Conservation (phyloP, 345 rosid species). For the Clausena lansium region DNA sequence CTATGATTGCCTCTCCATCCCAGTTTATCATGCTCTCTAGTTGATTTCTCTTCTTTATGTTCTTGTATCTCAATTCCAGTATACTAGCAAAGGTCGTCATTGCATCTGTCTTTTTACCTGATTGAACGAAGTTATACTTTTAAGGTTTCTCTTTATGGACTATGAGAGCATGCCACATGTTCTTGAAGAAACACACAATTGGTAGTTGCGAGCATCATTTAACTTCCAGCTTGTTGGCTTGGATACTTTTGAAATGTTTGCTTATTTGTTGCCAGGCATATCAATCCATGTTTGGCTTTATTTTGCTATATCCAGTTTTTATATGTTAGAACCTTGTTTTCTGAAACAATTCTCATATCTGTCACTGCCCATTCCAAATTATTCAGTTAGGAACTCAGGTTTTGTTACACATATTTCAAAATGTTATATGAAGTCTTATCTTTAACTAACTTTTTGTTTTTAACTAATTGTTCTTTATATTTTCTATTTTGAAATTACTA, state of each 20-base stretch:
- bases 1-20: neutral
- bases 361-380: neutral
- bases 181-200: neutral
- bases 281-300: neutral
- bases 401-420: neutral
- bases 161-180: neutral
- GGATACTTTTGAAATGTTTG: neutral
- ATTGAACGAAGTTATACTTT: neutral
- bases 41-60: neutral
- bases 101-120: neutral
- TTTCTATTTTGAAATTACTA: constrained; percentile 37
- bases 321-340: neutral
- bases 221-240: neutral
- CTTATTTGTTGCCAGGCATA: neutral
- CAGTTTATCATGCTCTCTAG: neutral
- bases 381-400: neutral
- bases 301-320: neutral
- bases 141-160: neutral
- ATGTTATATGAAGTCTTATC: neutral
- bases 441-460: neutral
- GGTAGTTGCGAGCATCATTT: neutral
- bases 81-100: neutral
- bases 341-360: neutral
- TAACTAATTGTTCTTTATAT: constrained; percentile 6
- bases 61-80: neutral